Evolutionary conservation across 371 early-diverging fungal genomes (phyloP), one percentile per base, ranked within the genome.

Genomic region (Gilbertella persicaria): DNA sequence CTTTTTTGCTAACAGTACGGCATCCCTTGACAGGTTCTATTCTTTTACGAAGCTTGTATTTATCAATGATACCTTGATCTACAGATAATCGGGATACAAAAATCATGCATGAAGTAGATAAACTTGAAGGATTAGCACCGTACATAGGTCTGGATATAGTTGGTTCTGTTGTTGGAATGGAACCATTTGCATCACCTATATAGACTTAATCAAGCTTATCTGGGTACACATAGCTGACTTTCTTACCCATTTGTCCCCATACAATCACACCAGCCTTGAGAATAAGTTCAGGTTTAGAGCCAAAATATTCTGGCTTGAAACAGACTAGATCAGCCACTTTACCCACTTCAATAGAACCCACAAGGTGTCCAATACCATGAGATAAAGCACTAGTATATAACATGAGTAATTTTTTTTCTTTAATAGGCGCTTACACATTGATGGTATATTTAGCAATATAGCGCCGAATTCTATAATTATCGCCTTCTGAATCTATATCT

Each of bases 361-460:
- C 80, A n/a, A 93, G 19, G 66, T 94, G 95, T 30, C 86, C 70
- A n/a, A 94, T 61, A 42, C 97, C 97, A 57, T 92, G 91, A 0
- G 93, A 87, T 24, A 93, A 79, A 4, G 95, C 97, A 28, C 62
- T 62, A 39, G 8, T 37, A 24, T 19, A 49, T 12, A 33, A n/a
- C 3, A 40, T n/a, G n/a, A n/a, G n/a, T n/a, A n/a, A n/a, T n/a
- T n/a, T n/a, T n/a, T n/a, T n/a, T n/a, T n/a, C n/a, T n/a, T n/a
- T n/a, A n/a, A n/a, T n/a, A n/a, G n/a, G n/a, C n/a, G n/a, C 56
- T 53, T 62, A 62, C 82, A 94, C 93, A 62, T 96, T 95, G 67
- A 95, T 92, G 6, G 97, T 96, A 65, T 96, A 96, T 74, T 95
- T 95, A 20, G 97, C 91, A 58, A 96, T 83, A 66, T 94, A 96